A percentile compares a stretch with the other conserved stretches of the same genome.
These are phyloP conservation scores for Suillus variegatus DNA, from an alignment of 768 basidiomycete species.

Conservation along the genomic window DNA sequence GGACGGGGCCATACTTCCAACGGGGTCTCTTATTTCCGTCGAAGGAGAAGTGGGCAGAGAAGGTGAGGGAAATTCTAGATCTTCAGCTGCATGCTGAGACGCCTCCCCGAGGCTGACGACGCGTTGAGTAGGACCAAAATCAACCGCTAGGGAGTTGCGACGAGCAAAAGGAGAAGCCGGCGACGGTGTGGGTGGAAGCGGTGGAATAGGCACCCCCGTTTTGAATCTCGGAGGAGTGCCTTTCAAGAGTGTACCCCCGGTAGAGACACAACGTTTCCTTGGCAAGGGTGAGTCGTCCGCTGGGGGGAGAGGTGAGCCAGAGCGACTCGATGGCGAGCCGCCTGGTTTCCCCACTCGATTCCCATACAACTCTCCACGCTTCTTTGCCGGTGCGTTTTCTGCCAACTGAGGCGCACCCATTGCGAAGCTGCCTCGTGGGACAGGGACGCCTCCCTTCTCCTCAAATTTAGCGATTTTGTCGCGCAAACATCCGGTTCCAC, in stretches of 20 bases:
- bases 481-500: conserved; percentile 38
- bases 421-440: conserved; percentile 75
- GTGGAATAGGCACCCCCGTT: conserved; percentile 25
- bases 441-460: conserved; percentile 72
- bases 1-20: not conserved
- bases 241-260: conserved; percentile 23
- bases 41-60: conserved; percentile 4
- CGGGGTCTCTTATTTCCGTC: not conserved
- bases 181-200: conserved; percentile 20
- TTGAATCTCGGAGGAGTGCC: conserved; percentile 10
- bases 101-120: conserved; percentile 18
- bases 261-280: conserved; percentile 32
- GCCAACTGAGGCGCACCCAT: conserved; percentile 61
- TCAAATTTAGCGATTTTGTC: conserved; percentile 85
- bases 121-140: conserved; percentile 24
- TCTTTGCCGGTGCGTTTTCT: conserved; percentile 47
- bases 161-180: conserved; percentile 9
- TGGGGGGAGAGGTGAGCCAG: conserved; percentile 20
- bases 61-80: conserved; percentile 10
- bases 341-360: conserved; percentile 53
- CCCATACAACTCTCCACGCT: conserved; percentile 70
- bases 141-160: conserved; percentile 32
- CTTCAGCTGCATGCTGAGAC: conserved; percentile 2
- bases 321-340: conserved; percentile 18
- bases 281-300: conserved; percentile 19